A percentile compares a stretch with the other conserved stretches of the same genome.
phyloP scores from a whole-genome alignment of 2,329 filamentous ascomycete species.

The Penicillium sp. region DNA sequence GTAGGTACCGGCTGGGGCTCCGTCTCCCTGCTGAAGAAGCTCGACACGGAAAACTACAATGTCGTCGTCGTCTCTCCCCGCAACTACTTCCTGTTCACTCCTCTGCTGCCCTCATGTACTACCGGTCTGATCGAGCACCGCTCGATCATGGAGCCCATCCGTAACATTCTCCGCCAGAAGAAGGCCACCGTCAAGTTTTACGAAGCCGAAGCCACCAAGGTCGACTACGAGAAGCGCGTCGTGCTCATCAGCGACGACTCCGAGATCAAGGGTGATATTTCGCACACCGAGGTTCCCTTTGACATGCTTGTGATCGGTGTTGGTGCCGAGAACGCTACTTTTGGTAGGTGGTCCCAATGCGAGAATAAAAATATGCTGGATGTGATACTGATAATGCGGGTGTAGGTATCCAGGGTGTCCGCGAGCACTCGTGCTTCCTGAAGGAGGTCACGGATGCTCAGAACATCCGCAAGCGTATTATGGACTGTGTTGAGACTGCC shows the following conservation, averaged over 20 bases:
- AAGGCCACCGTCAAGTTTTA: slow-evolving; percentile 93
- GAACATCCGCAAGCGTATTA: slow-evolving; percentile 95
- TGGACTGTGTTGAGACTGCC: slow-evolving; percentile 99
- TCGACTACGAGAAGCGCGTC: slow-evolving; percentile 88
- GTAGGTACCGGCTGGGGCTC: slow-evolving; percentile 94
- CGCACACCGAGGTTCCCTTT: slow-evolving; percentile 87
- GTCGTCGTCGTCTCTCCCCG: slow-evolving; percentile 96
- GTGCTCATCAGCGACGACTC: slow-evolving; percentile 90
- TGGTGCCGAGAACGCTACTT: slow-evolving; percentile 97
- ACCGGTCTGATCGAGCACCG: slow-evolving; percentile 97
- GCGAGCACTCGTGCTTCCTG: slow-evolving; percentile 94
- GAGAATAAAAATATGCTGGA: background rate
- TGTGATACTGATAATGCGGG: slow-evolving; percentile 11
- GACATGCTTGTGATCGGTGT: slow-evolving; percentile 98
- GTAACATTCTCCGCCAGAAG: slow-evolving; percentile 94
- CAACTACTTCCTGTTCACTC: slow-evolving; percentile 99
- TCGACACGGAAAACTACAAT: slow-evolving; percentile 99
- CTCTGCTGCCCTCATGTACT: slow-evolving; percentile 93
- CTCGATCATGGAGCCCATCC: slow-evolving; percentile 99
- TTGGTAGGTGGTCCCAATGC: slow-evolving; percentile 60
- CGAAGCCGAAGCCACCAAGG: slow-evolving; percentile 94
- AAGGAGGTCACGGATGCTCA: slow-evolving; percentile 98
- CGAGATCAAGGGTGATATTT: slow-evolving; percentile 81
- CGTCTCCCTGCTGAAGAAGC: slow-evolving; percentile 95
- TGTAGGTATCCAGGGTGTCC: slow-evolving; percentile 81